Base-by-base conservation (phyloP, 2,329 filamentous ascomycete genomes). In the Hymenoscyphus scutula region DNA sequence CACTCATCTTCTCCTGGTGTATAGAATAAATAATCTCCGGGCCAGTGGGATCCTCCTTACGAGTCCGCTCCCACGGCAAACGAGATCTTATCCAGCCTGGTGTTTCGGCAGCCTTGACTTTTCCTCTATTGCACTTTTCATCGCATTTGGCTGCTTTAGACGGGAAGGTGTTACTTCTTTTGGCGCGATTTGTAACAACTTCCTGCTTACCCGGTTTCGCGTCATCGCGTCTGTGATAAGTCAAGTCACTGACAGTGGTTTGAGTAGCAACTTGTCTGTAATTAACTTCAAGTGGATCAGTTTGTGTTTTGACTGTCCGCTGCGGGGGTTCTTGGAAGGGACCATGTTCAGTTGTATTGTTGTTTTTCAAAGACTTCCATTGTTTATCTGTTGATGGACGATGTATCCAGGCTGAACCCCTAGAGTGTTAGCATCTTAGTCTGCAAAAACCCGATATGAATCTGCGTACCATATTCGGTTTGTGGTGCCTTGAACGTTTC, bases 1-100 rank as follows among this genome's bases (percentile, higher is more conserved):
- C 41, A 25, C 11, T 48, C 13, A 19, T 25, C 19, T 25, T 48
- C 10, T 48, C 41, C 23, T 48, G 41, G 11, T 8, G 7, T 45
- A 19, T 8, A n/a, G 56, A 27, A 23, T 58, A 23, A 27, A 30
- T 3, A 17, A 19, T 34, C 25, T 32, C 8, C 23, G 41, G 41
- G 19, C 19, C n/a, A 19, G 41, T 48, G n/a, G 41, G 3, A 23
- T 48, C 10, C 15, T 48, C 41, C 13, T 23, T 19, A 2, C 19
- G 19, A 15, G 29, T 41, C 11, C 41, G 57, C 29, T 59, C 57
- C 57, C 57, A 59, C 3, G 57, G 57, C 25, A 59, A 53, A 10
- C 57, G 38, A 45, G 57, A 59, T 34, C 57, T 59, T 53, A 23
- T 59, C 38, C 38, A 53, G 41, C 30, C 27, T 29, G 23, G 23